phyloP scores from a whole-genome alignment of 306 rosid genomes.

The Castanea mollissima region DNA sequence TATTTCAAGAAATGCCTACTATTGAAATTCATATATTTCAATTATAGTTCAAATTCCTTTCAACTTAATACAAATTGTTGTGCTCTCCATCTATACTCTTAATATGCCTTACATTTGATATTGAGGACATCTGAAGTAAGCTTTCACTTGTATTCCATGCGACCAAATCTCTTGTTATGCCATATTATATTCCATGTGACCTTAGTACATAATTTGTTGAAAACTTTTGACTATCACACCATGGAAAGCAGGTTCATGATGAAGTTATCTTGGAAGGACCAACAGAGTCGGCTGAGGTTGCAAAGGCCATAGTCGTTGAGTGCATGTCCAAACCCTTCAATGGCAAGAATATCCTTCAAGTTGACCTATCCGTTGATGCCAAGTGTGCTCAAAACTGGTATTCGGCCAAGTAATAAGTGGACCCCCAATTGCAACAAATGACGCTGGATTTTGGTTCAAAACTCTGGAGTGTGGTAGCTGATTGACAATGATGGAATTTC shows the following conservation, averaged over 20 bases:
- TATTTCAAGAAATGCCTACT: neutral
- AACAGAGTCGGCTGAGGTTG: slow-evolving; percentile 71
- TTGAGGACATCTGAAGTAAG: neutral
- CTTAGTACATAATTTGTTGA: slow-evolving; percentile 3
- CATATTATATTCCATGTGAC: neutral
- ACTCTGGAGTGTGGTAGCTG: neutral
- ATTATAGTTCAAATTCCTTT: neutral
- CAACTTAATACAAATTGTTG: neutral
- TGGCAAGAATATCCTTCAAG: slow-evolving; percentile 70
- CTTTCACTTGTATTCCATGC: neutral
- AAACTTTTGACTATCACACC: slow-evolving; percentile 11
- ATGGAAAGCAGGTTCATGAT: slow-evolving; percentile 72
- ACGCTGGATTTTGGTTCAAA: neutral
- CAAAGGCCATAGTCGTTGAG: slow-evolving; percentile 80
- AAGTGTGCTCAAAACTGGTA: slow-evolving; percentile 92
- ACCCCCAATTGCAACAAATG: neutral
- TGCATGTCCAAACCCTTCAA: slow-evolving; percentile 89
- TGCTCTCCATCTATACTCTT: neutral
- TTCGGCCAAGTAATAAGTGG: slow-evolving; percentile 52
- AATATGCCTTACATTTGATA: neutral
- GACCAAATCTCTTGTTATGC: neutral
- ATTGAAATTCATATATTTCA: too few species aligned
- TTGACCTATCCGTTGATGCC: slow-evolving; percentile 83
- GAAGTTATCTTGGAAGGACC: slow-evolving; percentile 99
- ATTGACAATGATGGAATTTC: neutral